Evolutionary conservation across 257 asterid genomes (phyloP).

Genomic region (Solanum dulcamara): DNA sequence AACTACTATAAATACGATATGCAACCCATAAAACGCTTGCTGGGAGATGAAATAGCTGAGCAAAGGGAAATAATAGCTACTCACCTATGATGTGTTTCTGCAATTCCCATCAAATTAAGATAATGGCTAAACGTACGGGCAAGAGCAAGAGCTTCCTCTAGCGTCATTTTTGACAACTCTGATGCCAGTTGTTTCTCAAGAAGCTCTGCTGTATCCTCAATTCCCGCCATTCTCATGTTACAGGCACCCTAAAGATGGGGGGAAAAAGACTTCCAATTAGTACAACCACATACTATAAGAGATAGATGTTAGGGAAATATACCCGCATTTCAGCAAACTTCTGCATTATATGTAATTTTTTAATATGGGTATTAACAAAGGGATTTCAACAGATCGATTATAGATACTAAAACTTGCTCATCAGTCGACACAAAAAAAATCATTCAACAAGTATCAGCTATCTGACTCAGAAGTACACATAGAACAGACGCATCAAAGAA

Average conservation of each 20-base stretch:
- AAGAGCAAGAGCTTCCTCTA: conserved; percentile 80
- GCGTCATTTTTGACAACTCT: conserved; percentile 71
- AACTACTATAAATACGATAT: neutral
- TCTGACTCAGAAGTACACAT: neutral
- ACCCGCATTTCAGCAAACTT: neutral
- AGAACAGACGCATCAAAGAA: neutral
- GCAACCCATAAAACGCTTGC: neutral
- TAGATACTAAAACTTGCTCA: neutral
- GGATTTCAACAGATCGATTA: neutral
- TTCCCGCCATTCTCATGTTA: conserved; percentile 75
- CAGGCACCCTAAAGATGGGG: conserved; percentile 66
- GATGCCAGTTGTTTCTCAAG: conserved; percentile 81
- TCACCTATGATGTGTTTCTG: conserved; percentile 97
- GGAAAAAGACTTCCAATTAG: conserved; percentile 3
- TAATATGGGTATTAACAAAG: neutral
- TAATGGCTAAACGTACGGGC: conserved; percentile 93
- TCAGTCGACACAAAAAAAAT: neutral
- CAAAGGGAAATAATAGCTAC: neutral
- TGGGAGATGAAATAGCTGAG: neutral
- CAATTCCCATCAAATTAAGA: conserved; percentile 79
- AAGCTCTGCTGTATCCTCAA: conserved; percentile 86
- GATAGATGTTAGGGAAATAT: neutral
- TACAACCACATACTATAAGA: neutral
- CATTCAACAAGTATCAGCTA: neutral
- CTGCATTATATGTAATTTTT: neutral